Evolutionary conservation across 2,329 filamentous ascomycete species (phyloP).

Genomic region (Phialophora chinensis): DNA sequence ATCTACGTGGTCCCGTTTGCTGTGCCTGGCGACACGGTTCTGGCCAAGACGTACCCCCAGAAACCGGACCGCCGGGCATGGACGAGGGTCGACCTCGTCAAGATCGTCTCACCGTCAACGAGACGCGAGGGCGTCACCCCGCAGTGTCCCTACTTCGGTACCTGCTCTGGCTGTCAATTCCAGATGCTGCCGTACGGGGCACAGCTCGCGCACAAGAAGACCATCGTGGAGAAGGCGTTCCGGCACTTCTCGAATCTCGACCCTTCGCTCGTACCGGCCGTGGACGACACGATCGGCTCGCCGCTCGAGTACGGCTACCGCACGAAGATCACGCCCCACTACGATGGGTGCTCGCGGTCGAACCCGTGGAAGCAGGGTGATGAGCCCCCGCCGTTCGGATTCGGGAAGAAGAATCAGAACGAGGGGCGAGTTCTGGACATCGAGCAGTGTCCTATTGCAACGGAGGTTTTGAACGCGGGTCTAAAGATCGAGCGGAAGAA

Average conservation of each 20-base stretch:
- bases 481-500: slow-evolving; percentile 78
- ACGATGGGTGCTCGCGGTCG: slow-evolving; percentile 68
- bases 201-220: slow-evolving; percentile 82
- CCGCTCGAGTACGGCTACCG: slow-evolving; percentile 92
- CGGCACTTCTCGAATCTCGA: slow-evolving; percentile 85
- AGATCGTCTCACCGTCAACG: slow-evolving; percentile 73
- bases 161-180: slow-evolving; percentile 92
- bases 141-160: slow-evolving; percentile 82
- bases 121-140: slow-evolving; percentile 78
- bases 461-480: slow-evolving; percentile 79
- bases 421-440: slow-evolving; percentile 83
- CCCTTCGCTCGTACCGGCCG: slow-evolving; percentile 72
- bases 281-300: slow-evolving; percentile 85
- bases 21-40: slow-evolving; percentile 80
- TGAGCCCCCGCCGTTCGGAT: slow-evolving; percentile 80
- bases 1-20: slow-evolving; percentile 82
- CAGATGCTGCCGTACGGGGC: slow-evolving; percentile 92
- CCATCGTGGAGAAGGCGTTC: slow-evolving; percentile 89
- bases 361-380: slow-evolving; percentile 52
- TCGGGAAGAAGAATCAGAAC: slow-evolving; percentile 80
- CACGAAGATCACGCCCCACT: slow-evolving; percentile 96
- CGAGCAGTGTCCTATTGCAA: slow-evolving; percentile 95
- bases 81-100: slow-evolving; percentile 80
- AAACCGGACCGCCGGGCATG: slow-evolving; percentile 68
- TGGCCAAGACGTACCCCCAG: slow-evolving; percentile 79